phyloP scores from a whole-genome alignment of 345 rosid genomes.

The Lumnitzera littorea region DNA sequence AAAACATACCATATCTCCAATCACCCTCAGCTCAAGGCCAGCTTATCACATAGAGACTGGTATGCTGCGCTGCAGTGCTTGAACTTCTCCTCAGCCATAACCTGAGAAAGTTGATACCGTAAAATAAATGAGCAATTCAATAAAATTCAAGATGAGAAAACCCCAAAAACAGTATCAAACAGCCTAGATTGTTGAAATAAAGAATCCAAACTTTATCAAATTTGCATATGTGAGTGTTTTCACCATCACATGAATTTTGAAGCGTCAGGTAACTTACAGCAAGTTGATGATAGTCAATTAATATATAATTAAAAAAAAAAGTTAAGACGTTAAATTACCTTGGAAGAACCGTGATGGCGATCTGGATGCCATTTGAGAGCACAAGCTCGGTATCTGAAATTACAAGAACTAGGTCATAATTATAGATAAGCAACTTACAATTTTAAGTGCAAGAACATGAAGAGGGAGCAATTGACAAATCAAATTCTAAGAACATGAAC shows the following conservation, averaged over 20 bases:
- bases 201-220: not conserved
- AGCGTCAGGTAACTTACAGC: too few relatives aligned
- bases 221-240: not conserved
- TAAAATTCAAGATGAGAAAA: not conserved
- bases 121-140: not conserved
- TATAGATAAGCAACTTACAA: not conserved
- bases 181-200: not conserved
- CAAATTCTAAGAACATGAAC: not conserved
- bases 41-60: conserved; percentile 60
- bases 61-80: conserved; percentile 79
- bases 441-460: not conserved
- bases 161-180: not conserved
- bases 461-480: not conserved
- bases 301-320: not conserved
- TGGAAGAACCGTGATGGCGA: conserved; percentile 75
- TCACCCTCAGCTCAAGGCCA: conserved; percentile 28
- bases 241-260: too few relatives aligned
- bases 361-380: conserved; percentile 97
- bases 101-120: conserved; percentile 26
- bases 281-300: not conserved
- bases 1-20: not conserved
- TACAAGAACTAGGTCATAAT: conserved; percentile 2
- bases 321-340: conserved; percentile 32
- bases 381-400: conserved; percentile 62
- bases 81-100: conserved; percentile 76